Evolutionary conservation across 2,329 filamentous ascomycete species (phyloP).

Genomic region (Cyanodermella asteris): DNA sequence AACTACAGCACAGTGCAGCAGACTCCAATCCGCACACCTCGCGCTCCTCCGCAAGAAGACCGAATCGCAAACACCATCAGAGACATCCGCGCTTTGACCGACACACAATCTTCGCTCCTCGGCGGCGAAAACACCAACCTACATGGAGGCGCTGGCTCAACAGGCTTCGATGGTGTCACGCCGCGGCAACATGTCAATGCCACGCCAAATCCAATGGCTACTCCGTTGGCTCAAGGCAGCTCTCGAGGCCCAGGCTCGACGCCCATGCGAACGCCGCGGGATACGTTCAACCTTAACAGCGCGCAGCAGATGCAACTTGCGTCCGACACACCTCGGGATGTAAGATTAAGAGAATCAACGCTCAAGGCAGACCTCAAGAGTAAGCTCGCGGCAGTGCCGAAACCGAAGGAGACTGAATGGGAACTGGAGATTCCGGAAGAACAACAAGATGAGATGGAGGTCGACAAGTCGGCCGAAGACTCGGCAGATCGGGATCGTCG

Average conservation of each 20-base stretch:
- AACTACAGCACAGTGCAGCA: constrained; percentile 67
- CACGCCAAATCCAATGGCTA: constrained; percentile 93
- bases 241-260: constrained; percentile 45
- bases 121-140: constrained; percentile 87
- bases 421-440: constrained; percentile 84
- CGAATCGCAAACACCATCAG: constrained; percentile 90
- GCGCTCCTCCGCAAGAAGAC: constrained; percentile 79
- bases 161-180: constrained; percentile 68
- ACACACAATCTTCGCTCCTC: constrained; percentile 80
- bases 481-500: constrained; percentile 55
- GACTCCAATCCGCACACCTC: constrained; percentile 79
- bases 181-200: constrained; percentile 60
- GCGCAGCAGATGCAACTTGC: constrained; percentile 42
- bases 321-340: constrained; percentile 54
- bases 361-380: constrained; percentile 45
- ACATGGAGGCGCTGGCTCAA: constrained; percentile 59
- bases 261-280: constrained; percentile 51
- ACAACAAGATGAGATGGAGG: constrained; percentile 34
- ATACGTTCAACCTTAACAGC: constrained; percentile 65
- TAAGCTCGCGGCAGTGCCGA: constrained; percentile 58
- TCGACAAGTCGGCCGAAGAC: constrained; percentile 39
- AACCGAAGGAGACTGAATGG: constrained; percentile 83
- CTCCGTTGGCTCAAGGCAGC: constrained; percentile 47
- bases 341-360: constrained; percentile 48
- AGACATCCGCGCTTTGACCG: constrained; percentile 77